Conservation (phyloP, 2,329 filamentous ascomycete species). For the Stachybotrys echinatus region DNA sequence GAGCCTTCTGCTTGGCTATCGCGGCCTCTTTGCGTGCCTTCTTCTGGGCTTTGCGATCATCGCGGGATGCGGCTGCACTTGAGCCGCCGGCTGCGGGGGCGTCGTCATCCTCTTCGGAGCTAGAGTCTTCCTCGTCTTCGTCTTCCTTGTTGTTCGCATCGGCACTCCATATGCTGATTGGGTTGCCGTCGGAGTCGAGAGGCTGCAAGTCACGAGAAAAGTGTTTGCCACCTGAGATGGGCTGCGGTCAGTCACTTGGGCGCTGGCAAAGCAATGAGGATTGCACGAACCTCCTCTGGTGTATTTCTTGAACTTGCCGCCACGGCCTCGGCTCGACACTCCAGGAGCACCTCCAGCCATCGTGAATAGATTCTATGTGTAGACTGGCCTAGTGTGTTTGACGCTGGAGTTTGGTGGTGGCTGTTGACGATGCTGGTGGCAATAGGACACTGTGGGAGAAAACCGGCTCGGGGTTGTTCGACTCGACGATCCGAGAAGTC, state of each 20-base stretch:
- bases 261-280: neutral
- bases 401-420: too few species aligned
- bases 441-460: too few species aligned
- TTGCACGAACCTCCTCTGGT: constrained; percentile 72
- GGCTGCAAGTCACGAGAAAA: constrained; percentile 90
- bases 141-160: constrained; percentile 42
- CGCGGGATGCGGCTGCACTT: constrained; percentile 53
- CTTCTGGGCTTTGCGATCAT: constrained; percentile 80
- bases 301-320: constrained; percentile 91
- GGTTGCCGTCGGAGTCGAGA: constrained; percentile 82
- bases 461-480: too few species aligned
- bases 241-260: constrained; percentile 2
- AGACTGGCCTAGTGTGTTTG: too few species aligned
- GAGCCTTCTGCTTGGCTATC: constrained; percentile 67
- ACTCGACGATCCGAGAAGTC: too few species aligned
- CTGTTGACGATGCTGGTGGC: too few species aligned
- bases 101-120: constrained; percentile 48
- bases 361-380: too few species aligned
- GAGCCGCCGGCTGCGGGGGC: constrained; percentile 38
- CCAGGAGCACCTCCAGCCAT: constrained; percentile 44
- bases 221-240: constrained; percentile 73
- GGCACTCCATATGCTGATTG: constrained; percentile 81
- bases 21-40: constrained; percentile 91
- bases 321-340: constrained; percentile 65
- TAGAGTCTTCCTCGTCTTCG: constrained; percentile 47